These are phyloP conservation scores for Ligustrum vulgare DNA, from an alignment of 257 asterid species.

Conservation along the genomic window DNA sequence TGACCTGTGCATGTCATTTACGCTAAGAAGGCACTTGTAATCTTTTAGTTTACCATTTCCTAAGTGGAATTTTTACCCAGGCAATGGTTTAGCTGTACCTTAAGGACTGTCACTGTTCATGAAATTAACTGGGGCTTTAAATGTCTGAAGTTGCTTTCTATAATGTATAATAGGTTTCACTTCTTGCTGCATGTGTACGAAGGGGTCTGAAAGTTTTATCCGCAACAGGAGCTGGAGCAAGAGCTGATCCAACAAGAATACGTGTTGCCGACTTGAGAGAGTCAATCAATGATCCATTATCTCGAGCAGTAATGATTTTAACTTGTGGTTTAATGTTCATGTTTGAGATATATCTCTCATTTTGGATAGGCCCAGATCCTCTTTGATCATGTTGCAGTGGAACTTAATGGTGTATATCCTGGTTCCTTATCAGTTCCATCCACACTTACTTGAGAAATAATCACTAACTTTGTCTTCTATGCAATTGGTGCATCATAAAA, in stretches of 20 bases:
- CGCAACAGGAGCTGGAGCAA: constrained; percentile 98
- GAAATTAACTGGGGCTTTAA: constrained; percentile 16
- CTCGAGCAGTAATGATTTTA: constrained; percentile 71
- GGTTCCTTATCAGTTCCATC: no score
- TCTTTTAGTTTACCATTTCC: no score
- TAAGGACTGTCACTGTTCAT: constrained; percentile 10
- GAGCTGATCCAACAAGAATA: constrained; percentile 96
- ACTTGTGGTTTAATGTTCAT: constrained; percentile 4
- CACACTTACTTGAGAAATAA: no score
- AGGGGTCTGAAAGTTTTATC: constrained; percentile 90
- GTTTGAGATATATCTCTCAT: no score
- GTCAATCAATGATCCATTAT: constrained; percentile 91
- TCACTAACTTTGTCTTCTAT: no score
- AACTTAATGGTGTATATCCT: no score
- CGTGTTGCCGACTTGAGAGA: constrained; percentile 94
- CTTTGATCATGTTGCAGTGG: no score
- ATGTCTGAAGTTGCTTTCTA: constrained; percentile 18
- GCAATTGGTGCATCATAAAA: no score
- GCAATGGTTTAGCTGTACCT: neutral
- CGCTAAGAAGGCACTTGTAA: neutral
- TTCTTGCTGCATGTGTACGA: constrained; percentile 83
- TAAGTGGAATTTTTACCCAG: no score
- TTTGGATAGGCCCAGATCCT: no score
- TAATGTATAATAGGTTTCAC: constrained; percentile 67
- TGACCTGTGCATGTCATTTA: neutral